Percentiles rank a stretch among this genome's conserved stretches.
These are phyloP conservation scores for Boletus patriciae DNA, from an alignment of 768 basidiomycete genomes.

Conservation along the genomic window DNA sequence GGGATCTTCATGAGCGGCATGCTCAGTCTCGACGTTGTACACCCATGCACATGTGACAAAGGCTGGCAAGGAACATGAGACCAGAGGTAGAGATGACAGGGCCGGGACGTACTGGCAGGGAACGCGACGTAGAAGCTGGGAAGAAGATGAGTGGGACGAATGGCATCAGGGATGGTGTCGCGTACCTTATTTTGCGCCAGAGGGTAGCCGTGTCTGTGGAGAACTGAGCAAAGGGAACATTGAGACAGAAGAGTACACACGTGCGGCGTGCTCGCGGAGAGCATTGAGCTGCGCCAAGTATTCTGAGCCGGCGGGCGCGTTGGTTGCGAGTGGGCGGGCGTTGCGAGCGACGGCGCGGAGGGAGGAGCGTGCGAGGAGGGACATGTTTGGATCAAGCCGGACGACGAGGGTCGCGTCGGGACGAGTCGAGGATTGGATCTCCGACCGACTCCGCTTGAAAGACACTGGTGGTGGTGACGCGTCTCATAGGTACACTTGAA, in stretches of 20 bases:
- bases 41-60: slow-evolving; percentile 43
- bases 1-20: slow-evolving; percentile 69
- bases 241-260: slow-evolving; percentile 38
- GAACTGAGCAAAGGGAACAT: slow-evolving; percentile 10
- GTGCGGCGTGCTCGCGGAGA: slow-evolving; percentile 62
- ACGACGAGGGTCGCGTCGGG: slow-evolving; percentile 32
- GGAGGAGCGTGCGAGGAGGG: slow-evolving; percentile 48
- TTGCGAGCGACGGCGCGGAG: slow-evolving; percentile 45
- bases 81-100: slow-evolving; percentile 1
- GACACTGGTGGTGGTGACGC: slow-evolving; percentile 46
- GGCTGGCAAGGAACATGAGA: slow-evolving; percentile 17
- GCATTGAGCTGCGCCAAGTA: slow-evolving; percentile 57
- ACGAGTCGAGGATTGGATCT: slow-evolving; percentile 14
- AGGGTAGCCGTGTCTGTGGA: slow-evolving; percentile 67
- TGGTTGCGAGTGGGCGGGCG: slow-evolving; percentile 39
- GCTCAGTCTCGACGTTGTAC: slow-evolving; percentile 56
- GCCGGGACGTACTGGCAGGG: slow-evolving; percentile 65
- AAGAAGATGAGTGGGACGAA: slow-evolving; percentile 5
- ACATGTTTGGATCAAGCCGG: slow-evolving; percentile 38
- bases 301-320: slow-evolving; percentile 38
- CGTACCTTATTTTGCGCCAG: slow-evolving; percentile 86
- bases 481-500: slow-evolving; percentile 17
- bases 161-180: not conserved
- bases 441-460: slow-evolving; percentile 34
- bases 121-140: slow-evolving; percentile 70